phyloP scores from a whole-genome alignment of 345 rosid genomes.

The Melaleuca alternifolia region DNA sequence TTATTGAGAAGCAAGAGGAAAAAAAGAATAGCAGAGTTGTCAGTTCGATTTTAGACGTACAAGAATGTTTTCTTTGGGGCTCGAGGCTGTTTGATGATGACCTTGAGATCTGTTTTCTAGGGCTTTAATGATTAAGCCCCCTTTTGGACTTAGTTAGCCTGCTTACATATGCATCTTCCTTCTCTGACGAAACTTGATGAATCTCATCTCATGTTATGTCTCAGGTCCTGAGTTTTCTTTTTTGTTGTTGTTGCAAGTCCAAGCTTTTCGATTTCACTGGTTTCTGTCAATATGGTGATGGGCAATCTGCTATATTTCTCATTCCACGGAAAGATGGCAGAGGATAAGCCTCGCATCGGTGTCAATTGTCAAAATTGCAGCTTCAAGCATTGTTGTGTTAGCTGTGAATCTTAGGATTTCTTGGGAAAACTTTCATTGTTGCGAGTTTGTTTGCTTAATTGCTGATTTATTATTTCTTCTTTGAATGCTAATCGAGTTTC shows the following conservation, averaged over 20 bases:
- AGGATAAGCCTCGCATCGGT: no score
- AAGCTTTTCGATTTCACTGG: not conserved
- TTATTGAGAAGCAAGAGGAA: no score
- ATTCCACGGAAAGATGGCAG: no score
- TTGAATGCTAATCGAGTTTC: no score
- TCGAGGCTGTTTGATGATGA: slow-evolving; percentile 14
- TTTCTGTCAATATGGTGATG: not conserved
- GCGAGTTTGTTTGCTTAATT: no score
- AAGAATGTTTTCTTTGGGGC: slow-evolving; percentile 13
- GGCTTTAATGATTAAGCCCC: slow-evolving; percentile 24
- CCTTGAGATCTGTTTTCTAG: slow-evolving; percentile 14
- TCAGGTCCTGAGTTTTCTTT: not conserved
- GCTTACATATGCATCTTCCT: not conserved
- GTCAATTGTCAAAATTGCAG: no score
- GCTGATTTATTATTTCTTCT: no score
- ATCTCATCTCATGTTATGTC: not conserved
- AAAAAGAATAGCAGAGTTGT: no score
- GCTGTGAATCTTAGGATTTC: no score
- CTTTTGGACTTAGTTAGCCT: slow-evolving; percentile 3
- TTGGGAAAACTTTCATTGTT: no score
- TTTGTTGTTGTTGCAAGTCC: not conserved
- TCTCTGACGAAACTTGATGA: not conserved
- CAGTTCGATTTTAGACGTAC: slow-evolving; percentile 8
- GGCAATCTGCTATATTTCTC: no score
- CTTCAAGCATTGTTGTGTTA: no score